Evolutionary conservation across 2,329 filamentous ascomycete species (phyloP), one percentile per base, ranked within the genome.

Genomic region (Botryosphaeria dothidea): DNA sequence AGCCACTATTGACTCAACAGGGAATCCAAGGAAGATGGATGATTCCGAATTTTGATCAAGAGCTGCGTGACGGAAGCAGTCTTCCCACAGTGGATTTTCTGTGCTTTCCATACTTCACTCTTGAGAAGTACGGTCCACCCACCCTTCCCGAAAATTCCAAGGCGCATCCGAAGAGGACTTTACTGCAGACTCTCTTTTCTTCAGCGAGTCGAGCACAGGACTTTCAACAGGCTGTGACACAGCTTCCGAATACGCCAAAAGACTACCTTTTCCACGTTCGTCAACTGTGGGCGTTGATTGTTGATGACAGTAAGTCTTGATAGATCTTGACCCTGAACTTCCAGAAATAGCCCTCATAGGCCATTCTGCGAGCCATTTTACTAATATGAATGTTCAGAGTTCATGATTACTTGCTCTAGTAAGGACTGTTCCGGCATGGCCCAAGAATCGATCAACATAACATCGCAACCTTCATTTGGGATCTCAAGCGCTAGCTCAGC

Each of bases 101-200:
- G 23, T 60, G 56, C 19, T 31, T 60, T 21, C 56, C 56, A 2
- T 60, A 21, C 36, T 60, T 60, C 27, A 46, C 38, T 2, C 41
- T 60, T 8, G 56, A 60, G 56, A 60, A 60, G n/a, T 60, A 60
- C 5, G 56, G 41, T n/a, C 56, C 56, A 25, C 41, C 56, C 15
- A 17, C 4, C 21, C 41, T 60, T 2, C 56, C 56, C 6, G 56
- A 60, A 5, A 31, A 60, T 25, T 60, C 56, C 15, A 60, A 13
- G n/a, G 56, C 38, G 8, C 56, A 60, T 17, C 56, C 56, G 38
- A 45, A 34, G 11, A 31, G 38, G 13, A 60, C 56, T 15, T 17
- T 60, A 36, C 41, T 60, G 1, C 56, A 60, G 11, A 60, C 56
- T 6, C 21, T 60, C 23, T 60, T 60, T n/a, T 60, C 56, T 21